Base-by-base conservation (phyloP, 2,329 filamentous ascomycete species). In the Claviceps pusilla region DNA sequence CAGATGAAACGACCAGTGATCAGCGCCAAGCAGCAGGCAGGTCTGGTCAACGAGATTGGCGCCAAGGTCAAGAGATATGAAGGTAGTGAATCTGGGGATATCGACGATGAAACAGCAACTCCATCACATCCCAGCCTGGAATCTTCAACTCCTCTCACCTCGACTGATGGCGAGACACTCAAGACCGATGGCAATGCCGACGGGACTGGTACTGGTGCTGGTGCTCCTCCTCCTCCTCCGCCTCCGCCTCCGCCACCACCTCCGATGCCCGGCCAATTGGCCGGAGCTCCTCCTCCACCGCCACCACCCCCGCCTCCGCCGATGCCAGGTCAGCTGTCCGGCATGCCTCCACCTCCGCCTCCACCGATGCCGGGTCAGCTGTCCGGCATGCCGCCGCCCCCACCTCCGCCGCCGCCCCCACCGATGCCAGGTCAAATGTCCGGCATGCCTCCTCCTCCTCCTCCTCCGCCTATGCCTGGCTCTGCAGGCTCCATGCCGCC, bases 41-140 rank as follows among this genome's bases (percentile, higher is more conserved):
- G 71, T 64, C 84, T 73, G 70, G 76, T 73, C 76, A 74, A 70
- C 63, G 81, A 95, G 68, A 84, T 95, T 60, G 79, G 82, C 39
- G 79, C 83, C 51, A 93, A 86, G 69, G 79, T 91, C 63, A 84
- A 84, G 70, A 80, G 73, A 57, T 80, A 82, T 62, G 86, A 86
- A 63, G 85, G 76, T 48, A 87, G 84, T 64, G 86, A 89, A 61
- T 84, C 82, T 37, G 84, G 86, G 60, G 80, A 81, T 59, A 78
- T 76, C 45, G 80, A 81, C 51, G 76, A 80, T 51, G 76, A 80
- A 53, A 75, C 84, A 56, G 87, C 85, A 1, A 88, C 86, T 41
- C 80, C 86, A 48, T 87, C 83, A 24, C 84, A 89, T 65, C 85
- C 84, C 33, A 88, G 84, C 68, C 71, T 88, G 57, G 84, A 89